A percentile compares a stretch with the other conserved stretches of the same genome.
Evolutionary conservation across 495 filamentous ascomycete genomes (phyloP).

Genomic region (Hamigera avellanea): DNA sequence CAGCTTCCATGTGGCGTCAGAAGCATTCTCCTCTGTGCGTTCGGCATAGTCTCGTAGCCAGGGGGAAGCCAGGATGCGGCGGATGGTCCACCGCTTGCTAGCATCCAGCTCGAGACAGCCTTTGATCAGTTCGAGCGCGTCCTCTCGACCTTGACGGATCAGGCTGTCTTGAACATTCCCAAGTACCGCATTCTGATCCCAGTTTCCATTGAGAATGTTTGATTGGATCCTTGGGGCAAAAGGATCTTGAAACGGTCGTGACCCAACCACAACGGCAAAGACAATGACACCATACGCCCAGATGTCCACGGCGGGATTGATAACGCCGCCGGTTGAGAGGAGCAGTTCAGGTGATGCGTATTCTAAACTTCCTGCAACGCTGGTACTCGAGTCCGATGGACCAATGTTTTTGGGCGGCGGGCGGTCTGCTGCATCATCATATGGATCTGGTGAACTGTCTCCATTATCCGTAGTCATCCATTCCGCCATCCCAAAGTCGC

Average conservation of each 20-base stretch:
- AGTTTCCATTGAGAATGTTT: conserved; percentile 51
- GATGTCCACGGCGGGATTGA: conserved; percentile 50
- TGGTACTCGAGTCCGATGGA: conserved; percentile 44
- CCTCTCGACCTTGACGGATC: conserved; percentile 16
- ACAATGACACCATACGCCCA: conserved; percentile 65
- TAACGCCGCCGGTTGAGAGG: conserved; percentile 31
- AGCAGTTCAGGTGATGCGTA: conserved; percentile 56
- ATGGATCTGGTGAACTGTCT: conserved; percentile 37
- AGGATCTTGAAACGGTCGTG: conserved; percentile 53
- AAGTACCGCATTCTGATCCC: conserved; percentile 44
- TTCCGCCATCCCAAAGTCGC: conserved; percentile 69
- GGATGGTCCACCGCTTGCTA: conserved; percentile 40
- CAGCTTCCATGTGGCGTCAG: conserved; percentile 26
- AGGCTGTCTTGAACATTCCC: conserved; percentile 13
- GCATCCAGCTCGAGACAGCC: conserved; percentile 42
- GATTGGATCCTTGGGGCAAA: conserved; percentile 47
- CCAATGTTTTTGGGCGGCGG: conserved; percentile 39
- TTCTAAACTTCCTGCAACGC: conserved; percentile 51
- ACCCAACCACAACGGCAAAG: conserved; percentile 52
- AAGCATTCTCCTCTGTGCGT: conserved; percentile 13
- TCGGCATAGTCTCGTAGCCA: conserved; percentile 40
- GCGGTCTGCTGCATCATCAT: conserved; percentile 33
- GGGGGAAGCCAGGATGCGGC: conserved; percentile 37
- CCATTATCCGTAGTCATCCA: conserved; percentile 47
- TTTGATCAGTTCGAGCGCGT: conserved; percentile 38